Evolutionary conservation across 805 yeast species (phyloP), one percentile per base, ranked within the genome.

Genomic region (Metschnikowia koreensis): DNA sequence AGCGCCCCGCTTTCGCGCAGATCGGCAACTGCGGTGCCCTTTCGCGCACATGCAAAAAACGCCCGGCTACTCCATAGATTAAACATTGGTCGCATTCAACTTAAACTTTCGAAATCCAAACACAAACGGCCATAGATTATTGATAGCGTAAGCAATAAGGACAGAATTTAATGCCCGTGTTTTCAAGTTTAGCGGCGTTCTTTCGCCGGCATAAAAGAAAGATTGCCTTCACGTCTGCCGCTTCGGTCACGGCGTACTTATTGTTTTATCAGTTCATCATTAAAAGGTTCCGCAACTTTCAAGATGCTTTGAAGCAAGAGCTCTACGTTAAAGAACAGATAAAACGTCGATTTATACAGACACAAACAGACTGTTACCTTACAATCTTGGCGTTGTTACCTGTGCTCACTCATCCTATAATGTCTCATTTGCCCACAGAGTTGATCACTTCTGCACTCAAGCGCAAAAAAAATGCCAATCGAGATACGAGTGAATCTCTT

Each of bases 341-440:
- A 53, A 85, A 85, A 59, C 78, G 94, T 59, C 74, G 97, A 52
- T 93, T 91, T 62, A 83, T 87, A 46, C 97, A 91, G 72, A 93
- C 97, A 10, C 97, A 92, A 63, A 84, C 85, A 59, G 98, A 93
- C 68, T 89, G 97, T 44, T 77, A 87, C 47, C 83, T 83, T 71
- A 93, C 97, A 0, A 82, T 92, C 47, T 75, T 88, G 64, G 92
- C 96, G 4, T 76, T 93, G 55, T 74, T 89, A 45, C 96, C 97
- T 1, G 89, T 89, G 5, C 72, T 92, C 41, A 77, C 84, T 6
- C 78, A 78, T 31, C 89, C 88, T 13, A 78, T 89, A 7, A 68
- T 84, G 52, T 81, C 78, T 17, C 74, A 74, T 49, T 73, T 86
- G 54, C 85, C 88, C 7, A 92, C 88, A 22, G 96, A 90, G 61